Conservation (phyloP, 352 stramenopile species). For the Globisporangium yorkense region DNA sequence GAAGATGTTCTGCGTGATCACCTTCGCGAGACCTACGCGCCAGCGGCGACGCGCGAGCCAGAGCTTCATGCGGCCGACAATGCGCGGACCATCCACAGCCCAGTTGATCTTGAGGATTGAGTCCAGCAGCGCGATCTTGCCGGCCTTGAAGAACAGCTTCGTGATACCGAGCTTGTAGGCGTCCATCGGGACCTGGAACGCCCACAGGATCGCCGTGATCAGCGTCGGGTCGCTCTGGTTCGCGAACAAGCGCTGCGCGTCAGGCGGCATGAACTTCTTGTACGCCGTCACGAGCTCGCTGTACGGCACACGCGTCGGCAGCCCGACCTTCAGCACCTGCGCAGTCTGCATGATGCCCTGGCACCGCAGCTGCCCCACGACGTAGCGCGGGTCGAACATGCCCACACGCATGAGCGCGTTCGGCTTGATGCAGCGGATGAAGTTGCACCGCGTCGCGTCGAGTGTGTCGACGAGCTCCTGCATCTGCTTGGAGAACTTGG, state of each 20-base stretch:
- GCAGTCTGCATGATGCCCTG: slow-evolving; percentile 84
- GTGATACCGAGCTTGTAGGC: slow-evolving; percentile 82
- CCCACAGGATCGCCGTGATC: slow-evolving; percentile 79
- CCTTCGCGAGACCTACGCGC: slow-evolving; percentile 63
- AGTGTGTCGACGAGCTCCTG: slow-evolving; percentile 74
- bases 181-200: slow-evolving; percentile 74
- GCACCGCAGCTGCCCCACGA: slow-evolving; percentile 80
- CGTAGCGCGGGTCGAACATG: slow-evolving; percentile 72
- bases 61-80: slow-evolving; percentile 60
- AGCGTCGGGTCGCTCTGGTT: slow-evolving; percentile 69
- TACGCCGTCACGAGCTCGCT: slow-evolving; percentile 58
- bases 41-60: slow-evolving; percentile 69
- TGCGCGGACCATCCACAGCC: slow-evolving; percentile 45
- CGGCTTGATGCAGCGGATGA: slow-evolving; percentile 88
- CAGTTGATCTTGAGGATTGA: slow-evolving; percentile 76
- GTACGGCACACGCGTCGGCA: slow-evolving; percentile 80
- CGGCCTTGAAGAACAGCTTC: slow-evolving; percentile 66
- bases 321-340: slow-evolving; percentile 82
- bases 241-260: slow-evolving; percentile 64
- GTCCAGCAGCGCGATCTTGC: slow-evolving; percentile 72
- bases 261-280: slow-evolving; percentile 62
- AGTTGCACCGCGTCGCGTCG: slow-evolving; percentile 81
- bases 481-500: slow-evolving; percentile 78
- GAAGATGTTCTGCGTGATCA: slow-evolving; percentile 54
- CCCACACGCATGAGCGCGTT: slow-evolving; percentile 72